Conservation (phyloP, 331 rosid species). For the Ulmus americana region DNA sequence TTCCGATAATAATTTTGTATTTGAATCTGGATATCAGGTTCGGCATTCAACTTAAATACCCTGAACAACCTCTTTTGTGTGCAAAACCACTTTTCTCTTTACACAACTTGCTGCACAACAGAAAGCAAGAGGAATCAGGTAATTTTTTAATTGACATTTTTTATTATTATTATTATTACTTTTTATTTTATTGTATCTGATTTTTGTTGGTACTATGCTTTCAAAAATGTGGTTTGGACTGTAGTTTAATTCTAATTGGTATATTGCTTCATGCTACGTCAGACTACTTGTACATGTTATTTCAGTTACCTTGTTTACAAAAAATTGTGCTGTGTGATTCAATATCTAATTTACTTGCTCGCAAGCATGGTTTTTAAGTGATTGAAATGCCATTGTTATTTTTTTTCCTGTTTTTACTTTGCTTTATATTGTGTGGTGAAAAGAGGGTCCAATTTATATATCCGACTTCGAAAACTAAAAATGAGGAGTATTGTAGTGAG, state of each 20-base stretch:
- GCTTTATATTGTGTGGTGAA: background rate
- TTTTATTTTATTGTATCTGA: background rate
- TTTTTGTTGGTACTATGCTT: background rate
- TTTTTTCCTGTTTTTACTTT: background rate
- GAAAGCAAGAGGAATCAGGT: slow-evolving; percentile 62
- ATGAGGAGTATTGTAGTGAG: background rate
- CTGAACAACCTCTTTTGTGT: slow-evolving; percentile 67
- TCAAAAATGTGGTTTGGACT: background rate
- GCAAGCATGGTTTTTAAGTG: background rate
- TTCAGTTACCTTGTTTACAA: background rate
- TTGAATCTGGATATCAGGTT: slow-evolving; percentile 43
- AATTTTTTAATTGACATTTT: slow-evolving; percentile 22
- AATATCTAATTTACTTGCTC: background rate
- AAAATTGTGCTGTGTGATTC: background rate
- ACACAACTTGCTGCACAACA: slow-evolving; percentile 74
- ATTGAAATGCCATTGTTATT: background rate
- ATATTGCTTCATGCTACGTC: background rate
- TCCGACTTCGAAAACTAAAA: background rate
- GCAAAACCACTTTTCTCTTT: slow-evolving; percentile 63
- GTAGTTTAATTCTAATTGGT: background rate
- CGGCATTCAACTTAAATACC: slow-evolving; percentile 57
- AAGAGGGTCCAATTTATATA: background rate
- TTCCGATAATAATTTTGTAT: slow-evolving; percentile 2
- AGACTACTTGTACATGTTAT: too few relatives aligned
- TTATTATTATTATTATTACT: background rate